Base-by-base conservation (phyloP, 1,284 basidiomycete genomes). In the Cryptococcus depauperatus region DNA sequence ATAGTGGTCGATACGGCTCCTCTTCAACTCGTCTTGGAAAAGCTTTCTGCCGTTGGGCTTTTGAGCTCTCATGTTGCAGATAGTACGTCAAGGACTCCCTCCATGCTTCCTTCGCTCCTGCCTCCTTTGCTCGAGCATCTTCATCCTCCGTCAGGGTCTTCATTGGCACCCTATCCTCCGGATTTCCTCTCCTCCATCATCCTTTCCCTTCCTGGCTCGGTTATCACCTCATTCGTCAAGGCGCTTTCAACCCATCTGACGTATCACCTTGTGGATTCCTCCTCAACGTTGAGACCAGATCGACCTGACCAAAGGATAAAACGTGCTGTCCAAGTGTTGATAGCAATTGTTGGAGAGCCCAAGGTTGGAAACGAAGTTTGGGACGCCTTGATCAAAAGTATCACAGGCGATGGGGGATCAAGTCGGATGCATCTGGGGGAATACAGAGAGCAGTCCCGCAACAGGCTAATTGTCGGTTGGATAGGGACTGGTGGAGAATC, bases 161-260 rank as follows among this genome's bases (percentile, higher is more conserved):
- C 78, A 76, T 34, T 89, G 49, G 79, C 80, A 5, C 55, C 74
- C 52, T 70, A 41, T 75, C 79, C 35, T 60, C 62, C 11, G 64
- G 43, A 23, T 71, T 37, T 76, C 75, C 39, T 80, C 76, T 4
- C 83, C 78, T 50, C 74, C 75, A 25, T 87, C 78, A 5, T 90
- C 80, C 72, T 87, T 79, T 65, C 64, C 61, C 35, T 72, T 67
- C 11, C 75, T 62, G 4, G 68, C 79, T 34, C 74, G 73, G 8
- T 66, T 57, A 27, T 67, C 18, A 25, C 51, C 2, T 19, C 54
- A 4, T 42, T 63, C 18, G 49, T 56, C 5, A 47, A 52, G 7
- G 56, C 57, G 1, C 48, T 69, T 0, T 37, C 65, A 6, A 30
- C 39, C 3, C 55, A 63, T 37, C 42, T 67, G 3, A 37, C 56